A percentile compares a stretch with the other conserved stretches of the same genome.
Evolutionary conservation across 2,329 filamentous ascomycete genomes (phyloP).

Genomic region (Berkeleyomyces basicola): DNA sequence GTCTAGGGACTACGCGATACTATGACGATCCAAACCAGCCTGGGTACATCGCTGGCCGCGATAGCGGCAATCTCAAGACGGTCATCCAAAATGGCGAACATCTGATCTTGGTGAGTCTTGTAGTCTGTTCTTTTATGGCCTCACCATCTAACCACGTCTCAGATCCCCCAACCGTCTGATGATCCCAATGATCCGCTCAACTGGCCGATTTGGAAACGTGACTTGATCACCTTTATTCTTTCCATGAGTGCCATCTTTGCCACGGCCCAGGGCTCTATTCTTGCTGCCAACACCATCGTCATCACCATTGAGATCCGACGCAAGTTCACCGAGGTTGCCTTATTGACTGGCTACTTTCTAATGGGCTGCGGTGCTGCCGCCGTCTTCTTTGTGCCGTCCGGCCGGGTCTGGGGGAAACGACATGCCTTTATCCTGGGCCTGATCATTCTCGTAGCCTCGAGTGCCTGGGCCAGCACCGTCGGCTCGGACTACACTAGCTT

Average conservation of each 20-base stretch:
- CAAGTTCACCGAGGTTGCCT: constrained; percentile 58
- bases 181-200: constrained; percentile 76
- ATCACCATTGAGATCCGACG: constrained; percentile 49
- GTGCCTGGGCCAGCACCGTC: constrained; percentile 60
- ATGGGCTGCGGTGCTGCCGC: constrained; percentile 68
- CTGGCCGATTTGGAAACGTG: constrained; percentile 77
- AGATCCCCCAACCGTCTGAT: constrained; percentile 69
- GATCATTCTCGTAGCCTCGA: constrained; percentile 54
- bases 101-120: constrained; percentile 52
- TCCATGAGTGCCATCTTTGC: constrained; percentile 71
- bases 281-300: constrained; percentile 75
- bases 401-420: constrained; percentile 81
- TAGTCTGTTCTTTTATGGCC: not conserved
- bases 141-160: not conserved
- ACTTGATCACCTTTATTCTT: constrained; percentile 61
- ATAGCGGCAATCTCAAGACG: constrained; percentile 42
- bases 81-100: constrained; percentile 48
- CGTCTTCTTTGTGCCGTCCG: constrained; percentile 72
- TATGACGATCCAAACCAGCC: constrained; percentile 40
- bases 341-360: constrained; percentile 76
- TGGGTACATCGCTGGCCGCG: constrained; percentile 25
- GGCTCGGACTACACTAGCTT: constrained; percentile 53
- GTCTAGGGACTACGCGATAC: constrained; percentile 43
- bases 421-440: constrained; percentile 72
- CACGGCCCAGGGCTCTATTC: constrained; percentile 66